These are phyloP conservation scores for Leishmania aethiopica DNA, from an alignment of 208 protist genomes.

Conservation along the genomic window DNA sequence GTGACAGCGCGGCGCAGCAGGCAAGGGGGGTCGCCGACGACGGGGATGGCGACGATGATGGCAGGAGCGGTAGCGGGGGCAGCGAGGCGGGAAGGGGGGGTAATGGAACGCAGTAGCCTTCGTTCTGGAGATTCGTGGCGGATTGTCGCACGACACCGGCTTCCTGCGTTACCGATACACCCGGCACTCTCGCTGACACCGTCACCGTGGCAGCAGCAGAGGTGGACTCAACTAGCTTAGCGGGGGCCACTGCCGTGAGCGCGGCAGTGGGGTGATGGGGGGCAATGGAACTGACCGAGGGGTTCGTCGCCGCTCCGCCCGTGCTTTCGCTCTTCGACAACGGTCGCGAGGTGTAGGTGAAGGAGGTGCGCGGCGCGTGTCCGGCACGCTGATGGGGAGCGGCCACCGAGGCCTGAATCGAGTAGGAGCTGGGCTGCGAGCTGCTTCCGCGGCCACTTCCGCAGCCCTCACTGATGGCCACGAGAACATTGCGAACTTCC, in stretches of 20 bases:
- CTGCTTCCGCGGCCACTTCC: neutral
- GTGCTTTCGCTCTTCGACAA: neutral
- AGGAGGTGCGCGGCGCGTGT: slow-evolving; percentile 36
- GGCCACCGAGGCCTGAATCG: neutral
- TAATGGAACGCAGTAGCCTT: neutral
- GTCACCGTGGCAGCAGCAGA: neutral
- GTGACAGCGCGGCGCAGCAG: neutral
- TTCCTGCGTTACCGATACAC: neutral
- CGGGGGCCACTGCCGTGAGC: neutral
- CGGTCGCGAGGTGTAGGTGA: slow-evolving; percentile 27
- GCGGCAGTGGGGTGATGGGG: neutral
- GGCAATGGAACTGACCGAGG: neutral
- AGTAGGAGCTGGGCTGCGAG: neutral
- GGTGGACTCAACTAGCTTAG: neutral
- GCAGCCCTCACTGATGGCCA: slow-evolving; percentile 15
- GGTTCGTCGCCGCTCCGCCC: neutral
- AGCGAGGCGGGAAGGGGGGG: neutral
- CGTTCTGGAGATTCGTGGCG: neutral
- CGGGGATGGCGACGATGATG: neutral
- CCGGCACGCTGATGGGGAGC: neutral
- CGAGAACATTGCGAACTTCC: slow-evolving; percentile 5
- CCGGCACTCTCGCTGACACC: neutral
- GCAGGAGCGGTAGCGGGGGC: neutral
- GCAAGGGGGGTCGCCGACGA: neutral
- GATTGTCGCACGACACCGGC: neutral